Evolutionary conservation across 495 filamentous ascomycete species (phyloP), one percentile per base, ranked within the genome.

Genomic region (Penicillium daleae): DNA sequence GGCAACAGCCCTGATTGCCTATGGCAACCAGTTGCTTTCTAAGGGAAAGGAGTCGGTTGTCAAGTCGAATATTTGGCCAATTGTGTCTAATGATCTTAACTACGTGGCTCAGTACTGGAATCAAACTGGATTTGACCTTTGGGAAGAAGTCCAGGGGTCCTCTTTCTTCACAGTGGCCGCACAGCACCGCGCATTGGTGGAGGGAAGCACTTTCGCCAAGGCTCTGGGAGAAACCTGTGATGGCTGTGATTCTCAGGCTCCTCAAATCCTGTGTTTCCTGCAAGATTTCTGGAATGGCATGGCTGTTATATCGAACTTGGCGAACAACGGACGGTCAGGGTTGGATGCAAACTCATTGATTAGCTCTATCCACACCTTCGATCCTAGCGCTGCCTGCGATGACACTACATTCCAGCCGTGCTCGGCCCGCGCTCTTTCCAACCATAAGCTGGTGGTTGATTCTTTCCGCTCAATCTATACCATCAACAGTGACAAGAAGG

Each of bases 71-170:
- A 75, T 83, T 27, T 85, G 82, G 83, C 83, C 84, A 0, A 76
- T 86, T 51, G 82, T 88, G 21, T 72, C 76, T 17, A 86, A 86
- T 53, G 85, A 87, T 61, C 66, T 87, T 22, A 74, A 80, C 39
- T 91, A 92, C 65, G 83, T 90, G 19, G 82, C 85, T 3, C 85
- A 92, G 68, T 89, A 92, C 76, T 93, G 90, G 90, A 79, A 76
- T 53, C 59, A 76, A 35, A 77, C 65, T 12, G 73, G 72, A 19
- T 80, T 71, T 53, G 79, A 92, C 71, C 82, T 92, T 0, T 92
- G 89, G 89, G 90, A 92, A 64, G 90, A 92, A 68, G 83, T 89
- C 0, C 60, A 76, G 21, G 85, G 86, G 15, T 77, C 81, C 3
- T 85, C 83, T 33, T 87, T 88, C 74, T 89, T 88, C 67, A 88